A percentile compares a stretch with the other conserved stretches of the same genome.
These are phyloP conservation scores for Penicillium cinerascens DNA, from an alignment of 495 filamentous ascomycete species.

Conservation along the genomic window DNA sequence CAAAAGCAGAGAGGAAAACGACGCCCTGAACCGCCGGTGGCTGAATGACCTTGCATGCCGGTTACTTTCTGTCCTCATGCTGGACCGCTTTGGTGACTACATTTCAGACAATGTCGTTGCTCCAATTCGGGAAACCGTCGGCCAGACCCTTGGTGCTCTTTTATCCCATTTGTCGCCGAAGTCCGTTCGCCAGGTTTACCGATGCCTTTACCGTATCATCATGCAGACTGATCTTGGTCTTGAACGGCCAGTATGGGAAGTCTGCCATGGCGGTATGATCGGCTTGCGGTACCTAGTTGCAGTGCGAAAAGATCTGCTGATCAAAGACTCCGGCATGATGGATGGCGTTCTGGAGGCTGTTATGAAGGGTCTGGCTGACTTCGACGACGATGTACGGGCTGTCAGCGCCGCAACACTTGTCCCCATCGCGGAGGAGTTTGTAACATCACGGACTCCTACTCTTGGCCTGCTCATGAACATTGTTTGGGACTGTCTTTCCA, in stretches of 20 bases:
- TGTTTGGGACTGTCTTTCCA: constrained; percentile 95
- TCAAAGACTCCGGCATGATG: constrained; percentile 77
- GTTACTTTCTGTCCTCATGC: constrained; percentile 90
- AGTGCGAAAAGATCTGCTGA: constrained; percentile 84
- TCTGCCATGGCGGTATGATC: constrained; percentile 97
- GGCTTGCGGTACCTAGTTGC: constrained; percentile 92
- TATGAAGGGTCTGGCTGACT: constrained; percentile 89
- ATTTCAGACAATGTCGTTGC: constrained; percentile 96
- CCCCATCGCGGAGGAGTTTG: constrained; percentile 91
- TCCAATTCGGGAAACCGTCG: constrained; percentile 91
- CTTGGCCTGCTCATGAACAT: constrained; percentile 82
- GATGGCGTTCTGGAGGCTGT: constrained; percentile 89
- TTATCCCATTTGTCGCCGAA: constrained; percentile 70
- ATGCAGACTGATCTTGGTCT: constrained; percentile 81
- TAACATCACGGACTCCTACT: constrained; percentile 71
- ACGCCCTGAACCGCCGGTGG: constrained; percentile 75
- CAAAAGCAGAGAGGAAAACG: constrained; percentile 69
- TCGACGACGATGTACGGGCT: constrained; percentile 92
- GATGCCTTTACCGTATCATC: constrained; percentile 77
- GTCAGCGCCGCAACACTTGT: constrained; percentile 96
- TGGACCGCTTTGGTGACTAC: constrained; percentile 96
- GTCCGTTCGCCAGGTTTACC: constrained; percentile 78
- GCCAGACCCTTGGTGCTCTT: constrained; percentile 89
- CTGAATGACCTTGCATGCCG: constrained; percentile 90
- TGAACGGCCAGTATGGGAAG: constrained; percentile 76